A percentile compares a stretch with the other conserved stretches of the same genome.
phyloP scores from a whole-genome alignment of 495 filamentous ascomycete species.

The Penicillium steckii region DNA sequence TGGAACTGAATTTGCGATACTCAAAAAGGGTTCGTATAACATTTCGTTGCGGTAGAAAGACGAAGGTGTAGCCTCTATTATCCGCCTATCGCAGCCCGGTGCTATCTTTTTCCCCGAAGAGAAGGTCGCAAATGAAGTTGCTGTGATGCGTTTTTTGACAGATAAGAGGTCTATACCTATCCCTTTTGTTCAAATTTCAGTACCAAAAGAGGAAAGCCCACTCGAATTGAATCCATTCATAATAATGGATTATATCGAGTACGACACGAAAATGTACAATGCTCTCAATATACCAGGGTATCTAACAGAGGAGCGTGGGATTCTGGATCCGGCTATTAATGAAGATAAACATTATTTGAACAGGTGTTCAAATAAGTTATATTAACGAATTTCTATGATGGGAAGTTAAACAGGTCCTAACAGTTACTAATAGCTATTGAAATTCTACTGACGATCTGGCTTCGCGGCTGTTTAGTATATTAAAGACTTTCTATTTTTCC shows the following conservation, averaged over 20 bases:
- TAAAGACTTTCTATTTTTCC: no score
- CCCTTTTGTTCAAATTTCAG: background rate
- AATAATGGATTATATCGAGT: slow-evolving; percentile 1
- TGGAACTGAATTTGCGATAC: background rate
- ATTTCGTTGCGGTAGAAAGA: background rate
- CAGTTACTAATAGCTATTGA: no score
- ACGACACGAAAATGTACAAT: slow-evolving; percentile 28
- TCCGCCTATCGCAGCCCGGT: background rate
- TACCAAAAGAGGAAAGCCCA: background rate
- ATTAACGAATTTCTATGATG: no score
- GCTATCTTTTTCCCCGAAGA: background rate
- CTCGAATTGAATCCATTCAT: background rate
- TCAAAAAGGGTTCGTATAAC: background rate
- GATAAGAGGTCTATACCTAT: background rate
- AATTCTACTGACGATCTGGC: no score
- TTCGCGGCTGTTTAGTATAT: no score
- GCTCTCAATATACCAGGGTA: slow-evolving; percentile 28
- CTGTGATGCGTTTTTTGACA: background rate
- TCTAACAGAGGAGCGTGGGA: slow-evolving; percentile 10
- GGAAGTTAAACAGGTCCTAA: no score
- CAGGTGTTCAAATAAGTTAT: slow-evolving; percentile 32
- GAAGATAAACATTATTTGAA: slow-evolving; percentile 27
- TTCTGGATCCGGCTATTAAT: slow-evolving; percentile 30
- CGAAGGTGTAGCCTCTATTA: background rate
- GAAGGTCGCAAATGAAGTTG: background rate